Percentiles rank a stretch among this genome's conserved stretches.
Evolutionary conservation across 1,284 basidiomycete species (phyloP).

Genomic region (Ustilago hordei): DNA sequence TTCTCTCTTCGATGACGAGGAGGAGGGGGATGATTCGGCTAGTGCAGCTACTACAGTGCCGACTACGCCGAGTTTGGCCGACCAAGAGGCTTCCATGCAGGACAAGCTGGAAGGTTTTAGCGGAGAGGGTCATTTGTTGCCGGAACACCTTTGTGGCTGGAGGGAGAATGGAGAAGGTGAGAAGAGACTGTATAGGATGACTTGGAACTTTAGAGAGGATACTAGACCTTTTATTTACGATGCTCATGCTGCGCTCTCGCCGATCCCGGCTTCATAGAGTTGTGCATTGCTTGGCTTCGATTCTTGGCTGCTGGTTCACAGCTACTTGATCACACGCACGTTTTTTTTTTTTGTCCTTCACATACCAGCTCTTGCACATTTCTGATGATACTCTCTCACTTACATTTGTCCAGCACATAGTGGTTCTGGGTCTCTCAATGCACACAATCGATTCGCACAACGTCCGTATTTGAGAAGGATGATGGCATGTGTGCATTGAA

Average conservation of each 20-base stretch:
- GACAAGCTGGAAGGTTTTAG: neutral
- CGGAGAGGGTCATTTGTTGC: constrained; percentile 14
- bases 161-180: constrained; percentile 21
- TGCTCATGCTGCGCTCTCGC: constrained; percentile 3
- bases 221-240: constrained; percentile 37
- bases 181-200: constrained; percentile 25
- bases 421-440: neutral
- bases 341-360: neutral
- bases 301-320: neutral
- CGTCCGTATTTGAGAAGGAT: neutral
- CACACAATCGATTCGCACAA: neutral
- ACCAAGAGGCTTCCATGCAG: constrained; percentile 3
- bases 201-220: constrained; percentile 40
- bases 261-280: neutral
- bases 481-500: constrained; percentile 13
- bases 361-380: neutral
- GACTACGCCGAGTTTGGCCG: constrained; percentile 19
- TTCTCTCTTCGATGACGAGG: constrained; percentile 30
- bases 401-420: neutral
- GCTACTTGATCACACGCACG: neutral
- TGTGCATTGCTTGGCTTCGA: neutral
- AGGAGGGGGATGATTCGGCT: constrained; percentile 13
- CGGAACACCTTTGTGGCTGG: constrained; percentile 26
- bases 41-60: constrained; percentile 28
- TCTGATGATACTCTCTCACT: neutral